Base-by-base conservation (phyloP, 257 asterid genomes). In the Lycium barbarum region DNA sequence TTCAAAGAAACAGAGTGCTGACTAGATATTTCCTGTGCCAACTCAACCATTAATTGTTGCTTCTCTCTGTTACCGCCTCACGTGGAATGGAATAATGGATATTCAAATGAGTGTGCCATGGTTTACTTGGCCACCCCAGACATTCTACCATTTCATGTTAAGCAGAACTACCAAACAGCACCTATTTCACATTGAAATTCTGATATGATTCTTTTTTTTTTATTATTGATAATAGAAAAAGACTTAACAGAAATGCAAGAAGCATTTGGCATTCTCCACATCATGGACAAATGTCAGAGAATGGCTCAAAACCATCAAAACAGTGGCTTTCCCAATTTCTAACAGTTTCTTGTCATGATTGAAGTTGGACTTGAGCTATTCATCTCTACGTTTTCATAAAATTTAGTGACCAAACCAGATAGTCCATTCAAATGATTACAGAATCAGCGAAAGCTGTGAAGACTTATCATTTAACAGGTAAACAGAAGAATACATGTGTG, bases 141-240 rank as follows among this genome's bases (percentile, higher is more conserved):
- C 47, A 35, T 66, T 66, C 47, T 35, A 12, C 73, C 20, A 66
- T 13, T 66, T 66, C 73, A 66, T 35, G 6, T 35, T 13, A n/a
- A 33, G 73, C 20, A 66, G 73, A 66, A 66, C 47, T 66, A 47
- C 47, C 74, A 35, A 67, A 67, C 74, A 67, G 74, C 22, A 35
- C 49, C 22, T 35, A 15, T 67, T 67, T 67, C 49, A 35, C 7
- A 67, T 35, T 35, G 49, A 67, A 35, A 35, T 67, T 67, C 74
- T 6, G 74, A 35, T 74, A 47, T 74, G 81, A 49, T 20, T 74
- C 43, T 74, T 74, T 74, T 40, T 20, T 47, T 49, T n/a, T n/a
- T 62, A 62, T 58, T 58, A 14, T 38, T 38, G 45, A 51, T 7
- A 51, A 58, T 18, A 58, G 1, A 58, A 18, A 58, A 58, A 58